Base-by-base conservation (phyloP, 805 yeast species). In the Blastobotrys muscicola region DNA sequence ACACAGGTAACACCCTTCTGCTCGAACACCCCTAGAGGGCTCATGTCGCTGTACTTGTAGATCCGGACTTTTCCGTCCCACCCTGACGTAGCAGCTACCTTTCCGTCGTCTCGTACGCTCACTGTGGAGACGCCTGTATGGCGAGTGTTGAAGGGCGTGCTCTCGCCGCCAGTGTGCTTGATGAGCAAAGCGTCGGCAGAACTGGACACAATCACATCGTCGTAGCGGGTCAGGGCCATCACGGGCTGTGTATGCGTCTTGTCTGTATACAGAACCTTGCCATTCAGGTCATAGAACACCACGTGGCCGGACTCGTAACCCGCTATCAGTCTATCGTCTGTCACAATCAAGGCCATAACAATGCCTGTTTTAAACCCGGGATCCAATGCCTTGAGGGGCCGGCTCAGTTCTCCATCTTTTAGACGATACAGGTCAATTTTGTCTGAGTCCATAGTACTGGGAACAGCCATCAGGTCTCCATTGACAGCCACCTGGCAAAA, bases 301-400 rank as follows among this genome's bases (percentile, higher is more conserved):
- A 76, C 68, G 51, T 75, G 78, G 0, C 95, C 94, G 12, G 83
- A 78, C 57, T 85, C 95, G 55, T 73, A 85, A 1, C 94, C 95
- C 4, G 80, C 65, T 12, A 59, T 44, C 8, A 57, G 48, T 2
- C 55, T 50, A 3, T 42, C 30, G 8, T 52, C 53, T 1, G 71
- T 52, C 60, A 75, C 71, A 1, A 55, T 47, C 14, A 81, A 51
- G 38, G 68, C 71, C 86, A 85, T 82, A 10, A 82, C 72, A 34
- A 83, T 80, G 1, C 94, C 94, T 30, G 74, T 68, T 11, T 70
- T 75, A 31, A 52, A 48, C 36, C 48, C 38, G 13, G 50, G 51
- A 5, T 32, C 45, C 15, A 46, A 50, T 11, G 16, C 54, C 47
- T 41, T 49, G 26, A 14, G 39, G 39, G 40, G 58, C n/a, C 60